Percentiles rank a stretch among this genome's conserved stretches.
Conservation (phyloP, 73 alveolate genomes). For the Paramecium tetraurelia region DNA sequence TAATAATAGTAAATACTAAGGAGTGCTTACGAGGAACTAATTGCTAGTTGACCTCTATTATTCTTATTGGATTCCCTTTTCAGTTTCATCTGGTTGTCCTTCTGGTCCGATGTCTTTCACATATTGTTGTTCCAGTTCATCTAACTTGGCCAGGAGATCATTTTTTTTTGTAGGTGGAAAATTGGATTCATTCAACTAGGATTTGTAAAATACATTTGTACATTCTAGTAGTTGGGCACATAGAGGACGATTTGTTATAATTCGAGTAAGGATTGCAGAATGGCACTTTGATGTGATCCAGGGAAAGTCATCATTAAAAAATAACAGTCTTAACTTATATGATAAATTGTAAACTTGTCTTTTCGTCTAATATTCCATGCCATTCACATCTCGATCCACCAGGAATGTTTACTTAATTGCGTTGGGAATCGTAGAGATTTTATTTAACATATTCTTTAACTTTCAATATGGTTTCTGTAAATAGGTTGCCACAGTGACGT, state of each 20-base stretch:
- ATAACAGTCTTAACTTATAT: background rate
- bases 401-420: background rate
- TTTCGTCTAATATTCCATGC: constrained; percentile 37
- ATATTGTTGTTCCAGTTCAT: background rate
- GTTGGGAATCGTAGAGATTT: background rate
- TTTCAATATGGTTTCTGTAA: background rate
- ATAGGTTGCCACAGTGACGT: background rate
- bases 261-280: background rate
- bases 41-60: background rate
- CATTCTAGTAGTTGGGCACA: background rate
- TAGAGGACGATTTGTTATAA: background rate
- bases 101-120: background rate
- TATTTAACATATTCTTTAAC: background rate
- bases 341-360: background rate
- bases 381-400: constrained; percentile 27
- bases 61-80: background rate
- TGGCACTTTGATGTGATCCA: background rate
- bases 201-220: background rate
- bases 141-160: background rate
- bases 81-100: background rate
- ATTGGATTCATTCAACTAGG: background rate
- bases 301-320: constrained; percentile 26
- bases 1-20: background rate
- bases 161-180: background rate
- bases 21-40: background rate